phyloP scores from a whole-genome alignment of 257 asterid species.

The Rehmannia glutinosa region DNA sequence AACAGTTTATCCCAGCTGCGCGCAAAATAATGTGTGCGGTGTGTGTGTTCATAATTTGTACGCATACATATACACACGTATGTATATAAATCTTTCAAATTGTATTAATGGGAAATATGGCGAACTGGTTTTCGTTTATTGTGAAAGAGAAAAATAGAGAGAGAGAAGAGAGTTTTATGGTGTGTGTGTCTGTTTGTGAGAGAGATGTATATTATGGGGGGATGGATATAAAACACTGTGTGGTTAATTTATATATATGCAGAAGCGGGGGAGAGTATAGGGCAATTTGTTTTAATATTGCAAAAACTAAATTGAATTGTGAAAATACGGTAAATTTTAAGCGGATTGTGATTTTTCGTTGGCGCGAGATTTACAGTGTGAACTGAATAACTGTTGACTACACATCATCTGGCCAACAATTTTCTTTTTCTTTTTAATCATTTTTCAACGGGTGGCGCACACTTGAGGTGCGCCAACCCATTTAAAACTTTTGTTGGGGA shows the following conservation, averaged over 20 bases:
- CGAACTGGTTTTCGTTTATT: constrained; percentile 15
- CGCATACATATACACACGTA: constrained; percentile 18
- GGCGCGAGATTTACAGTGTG: too few relatives aligned
- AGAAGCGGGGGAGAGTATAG: constrained; percentile 2
- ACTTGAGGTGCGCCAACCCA: too few relatives aligned
- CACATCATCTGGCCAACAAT: too few relatives aligned
- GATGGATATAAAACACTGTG: background rate
- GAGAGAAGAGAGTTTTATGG: constrained; percentile 25
- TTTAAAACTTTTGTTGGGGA: too few relatives aligned
- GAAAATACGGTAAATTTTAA: too few relatives aligned
- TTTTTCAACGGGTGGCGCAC: too few relatives aligned
- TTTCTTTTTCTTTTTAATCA: too few relatives aligned
- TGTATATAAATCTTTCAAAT: constrained; percentile 10
- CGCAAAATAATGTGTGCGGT: constrained; percentile 14
- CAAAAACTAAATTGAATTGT: too few relatives aligned
- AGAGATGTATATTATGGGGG: background rate
- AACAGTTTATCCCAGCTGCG: constrained; percentile 30
- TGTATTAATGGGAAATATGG: constrained; percentile 14
- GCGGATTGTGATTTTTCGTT: too few relatives aligned
- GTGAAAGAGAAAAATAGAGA: background rate
- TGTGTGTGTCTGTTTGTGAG: constrained; percentile 2
- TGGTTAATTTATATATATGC: constrained; percentile 20
- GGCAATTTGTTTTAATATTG: too few relatives aligned
- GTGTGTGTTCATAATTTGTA: constrained; percentile 23
- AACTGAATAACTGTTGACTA: too few relatives aligned